Percentiles rank a stretch among this genome's conserved stretches.
Evolutionary conservation across 176 grass and related monocot genomes (phyloP).

Genomic region (Musa itinerans): DNA sequence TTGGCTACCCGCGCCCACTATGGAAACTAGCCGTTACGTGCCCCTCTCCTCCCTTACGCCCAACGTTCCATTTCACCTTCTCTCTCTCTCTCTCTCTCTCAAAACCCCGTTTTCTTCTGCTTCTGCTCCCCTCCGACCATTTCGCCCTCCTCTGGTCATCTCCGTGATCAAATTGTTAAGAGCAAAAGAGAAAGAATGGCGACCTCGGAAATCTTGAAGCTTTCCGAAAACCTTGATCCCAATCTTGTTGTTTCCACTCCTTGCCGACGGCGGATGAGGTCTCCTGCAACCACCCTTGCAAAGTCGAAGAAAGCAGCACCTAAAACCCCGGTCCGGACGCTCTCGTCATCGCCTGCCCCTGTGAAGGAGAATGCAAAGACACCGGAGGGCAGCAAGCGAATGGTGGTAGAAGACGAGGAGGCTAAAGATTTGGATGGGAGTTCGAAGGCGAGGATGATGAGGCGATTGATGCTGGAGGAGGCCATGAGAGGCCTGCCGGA

Average conservation of each 20-base stretch:
- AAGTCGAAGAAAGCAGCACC: background rate
- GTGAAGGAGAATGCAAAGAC: background rate
- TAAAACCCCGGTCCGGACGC: background rate
- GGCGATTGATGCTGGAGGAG: slow-evolving; percentile 30
- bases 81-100: background rate
- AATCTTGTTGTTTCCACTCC: background rate
- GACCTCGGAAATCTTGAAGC: background rate
- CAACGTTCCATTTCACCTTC: too few species aligned
- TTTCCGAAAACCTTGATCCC: background rate
- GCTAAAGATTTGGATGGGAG: background rate
- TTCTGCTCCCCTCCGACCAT: background rate
- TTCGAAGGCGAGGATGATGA: slow-evolving; percentile 17
- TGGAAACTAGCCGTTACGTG: too few species aligned
- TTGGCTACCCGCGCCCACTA: too few species aligned
- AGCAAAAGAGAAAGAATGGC: background rate
- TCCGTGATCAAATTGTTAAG: background rate
- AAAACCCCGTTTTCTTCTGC: background rate
- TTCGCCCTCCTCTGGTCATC: background rate
- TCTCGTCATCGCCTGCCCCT: background rate
- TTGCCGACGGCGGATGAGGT: background rate
- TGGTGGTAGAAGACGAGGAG: background rate
- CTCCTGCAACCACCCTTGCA: background rate
- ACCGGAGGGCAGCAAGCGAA: too few species aligned
- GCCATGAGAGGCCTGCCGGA: slow-evolving; percentile 41
- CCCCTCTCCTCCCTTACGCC: too few species aligned